Evolutionary conservation across 305 asterid species (phyloP), one percentile per base, ranked within the genome.

Genomic region (Fraxinus greggii): DNA sequence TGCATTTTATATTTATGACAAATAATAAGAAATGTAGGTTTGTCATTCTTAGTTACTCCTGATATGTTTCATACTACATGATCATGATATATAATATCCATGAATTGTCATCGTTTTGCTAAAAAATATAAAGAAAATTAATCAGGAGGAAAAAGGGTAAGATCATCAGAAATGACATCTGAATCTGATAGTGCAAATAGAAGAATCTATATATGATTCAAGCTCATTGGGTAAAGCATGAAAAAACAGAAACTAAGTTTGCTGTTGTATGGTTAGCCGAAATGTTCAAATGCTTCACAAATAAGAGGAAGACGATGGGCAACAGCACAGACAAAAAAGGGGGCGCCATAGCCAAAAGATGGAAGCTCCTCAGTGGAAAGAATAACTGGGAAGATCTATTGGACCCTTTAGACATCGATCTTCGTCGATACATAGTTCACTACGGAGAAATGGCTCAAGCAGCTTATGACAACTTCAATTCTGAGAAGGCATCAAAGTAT

Each of bases 361-460:
- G 98, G 98, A 88, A 84, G 82, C 24, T 79, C 36, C 92, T 92
- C 3, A 92, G 90, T 33, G 98, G 97, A 40, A 4, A 75, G 12
- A 83, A 82, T 45, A 72, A 76, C 1, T 94, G 95, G 98, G 81
- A 85, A 45, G 92, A 89, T 1, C 83, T 94, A 1, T 10, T 94
- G 10, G 93, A 92, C 6, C 98, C 97, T 31, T 80, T 92, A 6
- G 92, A 93, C 78, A 72, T 51, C 1, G 90, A 92, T 79, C 94
- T 93, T 1, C 94, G 97, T 0, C 86, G 81, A 4, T 91, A 89
- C 84, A 29, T 94, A 0, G 87, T 93, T 79, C 93, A 93, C 81
- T 93, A 91, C 61, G 95, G 95, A 0, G 86, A 92, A 77, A 89
- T 84, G 88, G 87, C 92, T 1, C 97, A 93, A 78, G 93, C 93